phyloP scores from a whole-genome alignment of 2,329 filamentous ascomycete species.

The Aureobasidium lini region DNA sequence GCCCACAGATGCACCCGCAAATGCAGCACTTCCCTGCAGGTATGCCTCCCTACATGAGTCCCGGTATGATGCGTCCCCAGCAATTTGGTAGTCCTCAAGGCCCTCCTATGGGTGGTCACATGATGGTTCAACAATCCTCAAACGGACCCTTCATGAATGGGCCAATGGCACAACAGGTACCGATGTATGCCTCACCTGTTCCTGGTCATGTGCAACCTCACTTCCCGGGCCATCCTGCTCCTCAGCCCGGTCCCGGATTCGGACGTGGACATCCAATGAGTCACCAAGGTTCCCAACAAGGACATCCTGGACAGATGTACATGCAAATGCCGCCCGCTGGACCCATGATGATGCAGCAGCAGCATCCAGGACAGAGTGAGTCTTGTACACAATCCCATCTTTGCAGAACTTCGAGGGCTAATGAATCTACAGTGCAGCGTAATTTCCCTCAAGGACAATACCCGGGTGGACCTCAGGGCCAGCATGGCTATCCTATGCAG shows the following conservation, averaged over 20 bases:
- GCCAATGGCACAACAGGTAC: slow-evolving; percentile 64
- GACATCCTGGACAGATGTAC: slow-evolving; percentile 58
- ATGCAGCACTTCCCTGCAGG: slow-evolving; percentile 58
- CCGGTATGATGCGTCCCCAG: slow-evolving; percentile 61
- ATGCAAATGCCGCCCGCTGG: slow-evolving; percentile 69
- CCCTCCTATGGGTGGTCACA: slow-evolving; percentile 59
- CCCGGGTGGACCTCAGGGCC: slow-evolving; percentile 10
- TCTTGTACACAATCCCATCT: neutral
- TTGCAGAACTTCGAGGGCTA: neutral
- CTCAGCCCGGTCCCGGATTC: slow-evolving; percentile 48
- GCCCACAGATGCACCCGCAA: slow-evolving; percentile 45
- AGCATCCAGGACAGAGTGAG: slow-evolving; percentile 16
- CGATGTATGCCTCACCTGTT: slow-evolving; percentile 65
- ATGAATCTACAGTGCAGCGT: slow-evolving; percentile 16
- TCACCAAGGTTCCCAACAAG: slow-evolving; percentile 88
- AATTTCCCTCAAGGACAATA: slow-evolving; percentile 16
- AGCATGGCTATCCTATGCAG: slow-evolving; percentile 18
- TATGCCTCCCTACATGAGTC: slow-evolving; percentile 64
- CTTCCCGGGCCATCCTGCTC: slow-evolving; percentile 34
- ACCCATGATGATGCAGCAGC: slow-evolving; percentile 18
- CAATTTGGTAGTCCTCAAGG: slow-evolving; percentile 67
- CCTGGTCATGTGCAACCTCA: slow-evolving; percentile 61
- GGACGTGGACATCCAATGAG: slow-evolving; percentile 93
- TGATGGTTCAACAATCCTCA: slow-evolving; percentile 74
- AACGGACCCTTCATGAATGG: slow-evolving; percentile 63